These are phyloP conservation scores for Leucosporidium yakuticum DNA, from an alignment of 768 basidiomycete genomes.

Conservation along the genomic window DNA sequence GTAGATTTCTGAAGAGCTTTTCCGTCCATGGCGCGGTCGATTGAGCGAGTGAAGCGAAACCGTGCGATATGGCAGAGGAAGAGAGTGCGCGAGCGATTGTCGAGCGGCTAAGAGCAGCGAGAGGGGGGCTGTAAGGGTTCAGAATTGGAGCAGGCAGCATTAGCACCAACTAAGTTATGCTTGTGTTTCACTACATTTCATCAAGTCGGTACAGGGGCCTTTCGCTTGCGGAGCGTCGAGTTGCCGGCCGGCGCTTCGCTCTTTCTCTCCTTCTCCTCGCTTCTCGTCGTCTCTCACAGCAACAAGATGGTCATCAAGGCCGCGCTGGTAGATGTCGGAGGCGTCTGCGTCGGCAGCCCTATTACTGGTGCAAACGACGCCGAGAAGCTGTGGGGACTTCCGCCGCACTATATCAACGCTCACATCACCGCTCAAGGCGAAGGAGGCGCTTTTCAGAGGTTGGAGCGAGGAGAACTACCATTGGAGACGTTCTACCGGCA, in stretches of 20 bases:
- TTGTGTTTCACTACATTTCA: no score
- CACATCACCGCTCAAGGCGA: background rate
- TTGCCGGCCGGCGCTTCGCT: background rate
- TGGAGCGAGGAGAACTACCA: background rate
- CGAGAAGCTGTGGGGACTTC: background rate
- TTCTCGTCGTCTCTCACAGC: background rate
- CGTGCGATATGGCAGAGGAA: no score
- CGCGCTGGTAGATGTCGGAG: background rate
- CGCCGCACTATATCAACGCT: background rate
- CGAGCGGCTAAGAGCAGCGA: no score
- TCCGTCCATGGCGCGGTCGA: no score
- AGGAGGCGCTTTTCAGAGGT: background rate
- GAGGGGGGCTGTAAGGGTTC: no score
- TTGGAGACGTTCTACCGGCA: background rate
- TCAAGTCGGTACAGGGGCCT: no score
- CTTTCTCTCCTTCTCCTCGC: background rate
- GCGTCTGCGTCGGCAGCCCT: background rate
- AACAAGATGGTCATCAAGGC: background rate
- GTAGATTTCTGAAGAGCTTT: no score
- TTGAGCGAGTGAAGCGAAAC: no score
- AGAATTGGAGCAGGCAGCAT: no score
- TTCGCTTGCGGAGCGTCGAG: background rate
- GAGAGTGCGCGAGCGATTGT: no score
- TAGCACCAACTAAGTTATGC: no score
- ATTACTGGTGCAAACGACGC: no score